A percentile compares a stretch with the other conserved stretches of the same genome.
phyloP scores from a whole-genome alignment of 2,329 filamentous ascomycete species.

The Colletotrichum trifolii region DNA sequence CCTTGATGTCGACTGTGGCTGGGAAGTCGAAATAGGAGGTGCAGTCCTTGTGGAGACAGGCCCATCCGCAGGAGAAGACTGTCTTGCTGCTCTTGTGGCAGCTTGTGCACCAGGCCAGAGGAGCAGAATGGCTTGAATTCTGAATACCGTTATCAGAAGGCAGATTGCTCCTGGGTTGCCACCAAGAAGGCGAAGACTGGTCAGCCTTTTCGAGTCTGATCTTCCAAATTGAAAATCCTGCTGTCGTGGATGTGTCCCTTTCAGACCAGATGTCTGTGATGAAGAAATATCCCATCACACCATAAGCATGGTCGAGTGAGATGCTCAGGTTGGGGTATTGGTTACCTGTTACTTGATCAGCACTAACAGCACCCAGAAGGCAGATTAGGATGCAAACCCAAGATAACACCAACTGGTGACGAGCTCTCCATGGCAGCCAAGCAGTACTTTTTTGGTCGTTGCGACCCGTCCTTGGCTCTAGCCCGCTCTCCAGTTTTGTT shows the following conservation, averaged over 20 bases:
- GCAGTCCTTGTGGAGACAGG: constrained; percentile 54
- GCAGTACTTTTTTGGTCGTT: constrained; percentile 43
- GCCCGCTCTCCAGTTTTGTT: constrained; percentile 55
- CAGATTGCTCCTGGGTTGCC: constrained; percentile 53
- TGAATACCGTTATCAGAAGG: constrained; percentile 1
- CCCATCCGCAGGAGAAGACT: constrained; percentile 47
- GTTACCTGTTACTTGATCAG: constrained; percentile 55
- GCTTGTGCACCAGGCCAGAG: constrained; percentile 30
- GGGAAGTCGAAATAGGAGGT: constrained; percentile 58
- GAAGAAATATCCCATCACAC: constrained; percentile 76
- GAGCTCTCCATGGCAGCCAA: constrained; percentile 56
- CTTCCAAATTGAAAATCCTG: constrained; percentile 55
- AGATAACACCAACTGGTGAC: constrained; percentile 65
- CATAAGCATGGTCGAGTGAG: constrained; percentile 67
- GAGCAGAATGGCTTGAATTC: constrained; percentile 17
- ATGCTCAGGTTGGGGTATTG: constrained; percentile 60
- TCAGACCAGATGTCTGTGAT: constrained; percentile 78
- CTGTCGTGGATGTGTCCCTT: constrained; percentile 47
- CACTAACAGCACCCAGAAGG: not conserved
- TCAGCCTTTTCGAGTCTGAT: constrained; percentile 75
- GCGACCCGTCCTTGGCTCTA: constrained; percentile 57
- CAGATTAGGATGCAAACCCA: constrained; percentile 51
- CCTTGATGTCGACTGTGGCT: constrained; percentile 39
- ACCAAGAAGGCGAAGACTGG: constrained; percentile 64
- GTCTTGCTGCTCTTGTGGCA: constrained; percentile 54